These are phyloP conservation scores for Agrocybe pediades DNA, from an alignment of 768 basidiomycete species.

Conservation along the genomic window DNA sequence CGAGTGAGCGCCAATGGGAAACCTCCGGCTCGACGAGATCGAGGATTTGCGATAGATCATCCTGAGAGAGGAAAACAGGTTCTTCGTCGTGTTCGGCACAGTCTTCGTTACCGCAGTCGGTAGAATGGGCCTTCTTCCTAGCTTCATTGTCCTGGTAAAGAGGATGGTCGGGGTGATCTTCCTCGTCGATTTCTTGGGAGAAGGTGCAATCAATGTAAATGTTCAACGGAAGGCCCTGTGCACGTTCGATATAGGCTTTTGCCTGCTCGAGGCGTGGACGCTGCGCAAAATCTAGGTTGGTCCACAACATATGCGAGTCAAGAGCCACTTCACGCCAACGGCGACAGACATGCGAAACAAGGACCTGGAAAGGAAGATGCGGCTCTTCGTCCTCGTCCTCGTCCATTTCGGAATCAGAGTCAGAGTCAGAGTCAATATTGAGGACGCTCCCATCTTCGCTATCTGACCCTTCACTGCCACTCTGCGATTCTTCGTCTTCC, in stretches of 20 bases:
- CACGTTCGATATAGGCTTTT: conserved; percentile 49
- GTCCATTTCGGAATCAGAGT: neutral
- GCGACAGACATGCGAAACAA: conserved; percentile 63
- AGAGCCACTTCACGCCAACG: conserved; percentile 60
- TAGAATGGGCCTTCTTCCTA: conserved; percentile 3
- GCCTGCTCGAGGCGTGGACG: conserved; percentile 46
- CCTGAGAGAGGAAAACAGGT: conserved; percentile 27
- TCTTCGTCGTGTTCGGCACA: conserved; percentile 10
- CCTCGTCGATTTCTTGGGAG: conserved; percentile 26
- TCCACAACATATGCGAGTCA: conserved; percentile 60
- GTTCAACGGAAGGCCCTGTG: conserved; percentile 54
- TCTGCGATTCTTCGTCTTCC: conserved; percentile 5
- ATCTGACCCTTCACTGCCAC: neutral
- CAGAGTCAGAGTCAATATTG: neutral
- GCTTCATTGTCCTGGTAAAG: conserved; percentile 22
- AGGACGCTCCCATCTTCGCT: neutral
- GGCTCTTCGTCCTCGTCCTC: conserved; percentile 19
- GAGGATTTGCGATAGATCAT: conserved; percentile 37
- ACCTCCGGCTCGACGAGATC: conserved; percentile 54
- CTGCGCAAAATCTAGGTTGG: conserved; percentile 40
- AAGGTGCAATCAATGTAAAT: conserved; percentile 50
- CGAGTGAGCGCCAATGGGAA: conserved; percentile 53
- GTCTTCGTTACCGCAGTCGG: conserved; percentile 15
- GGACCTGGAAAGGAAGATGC: conserved; percentile 44
- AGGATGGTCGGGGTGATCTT: conserved; percentile 25